phyloP scores from a whole-genome alignment of 2,329 filamentous ascomycete species.

The Cercospora sesami region DNA sequence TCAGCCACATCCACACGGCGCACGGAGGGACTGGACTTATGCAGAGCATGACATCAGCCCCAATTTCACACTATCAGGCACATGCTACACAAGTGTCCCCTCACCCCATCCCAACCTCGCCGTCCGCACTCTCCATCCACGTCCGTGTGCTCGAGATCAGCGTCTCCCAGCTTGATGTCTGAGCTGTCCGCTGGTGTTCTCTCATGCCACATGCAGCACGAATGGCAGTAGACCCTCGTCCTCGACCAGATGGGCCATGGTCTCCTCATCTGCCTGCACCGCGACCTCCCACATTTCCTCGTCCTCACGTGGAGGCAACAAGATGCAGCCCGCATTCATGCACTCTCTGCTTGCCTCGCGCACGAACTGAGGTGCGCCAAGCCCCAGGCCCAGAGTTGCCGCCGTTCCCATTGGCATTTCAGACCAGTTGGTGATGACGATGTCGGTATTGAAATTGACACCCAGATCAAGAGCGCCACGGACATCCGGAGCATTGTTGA shows the following conservation, averaged over 20 bases:
- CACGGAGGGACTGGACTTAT: not conserved
- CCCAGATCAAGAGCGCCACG: not conserved
- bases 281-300: conserved; percentile 28
- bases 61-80: not conserved
- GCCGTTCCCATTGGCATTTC: conserved; percentile 21
- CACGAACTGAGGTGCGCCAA: conserved; percentile 24
- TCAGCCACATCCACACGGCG: not conserved
- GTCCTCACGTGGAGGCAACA: conserved; percentile 24
- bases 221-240: conserved; percentile 25
- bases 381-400: conserved; percentile 23
- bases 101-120: not conserved
- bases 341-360: conserved; percentile 23
- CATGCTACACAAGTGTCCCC: not conserved
- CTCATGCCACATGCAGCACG: conserved; percentile 16
- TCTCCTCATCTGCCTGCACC: conserved; percentile 22
- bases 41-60: not conserved
- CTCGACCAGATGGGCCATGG: conserved; percentile 22
- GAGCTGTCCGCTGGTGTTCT: not conserved
- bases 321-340: conserved; percentile 16
- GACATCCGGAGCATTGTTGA: conserved; percentile 22
- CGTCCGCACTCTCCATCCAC: not conserved
- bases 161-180: not conserved
- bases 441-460: conserved; percentile 14
- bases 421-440: conserved; percentile 29
- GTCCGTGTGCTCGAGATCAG: not conserved